Evolutionary conservation across 495 filamentous ascomycete species (phyloP), one percentile per base, ranked within the genome.

Genomic region (Xylaria bambusicola): DNA sequence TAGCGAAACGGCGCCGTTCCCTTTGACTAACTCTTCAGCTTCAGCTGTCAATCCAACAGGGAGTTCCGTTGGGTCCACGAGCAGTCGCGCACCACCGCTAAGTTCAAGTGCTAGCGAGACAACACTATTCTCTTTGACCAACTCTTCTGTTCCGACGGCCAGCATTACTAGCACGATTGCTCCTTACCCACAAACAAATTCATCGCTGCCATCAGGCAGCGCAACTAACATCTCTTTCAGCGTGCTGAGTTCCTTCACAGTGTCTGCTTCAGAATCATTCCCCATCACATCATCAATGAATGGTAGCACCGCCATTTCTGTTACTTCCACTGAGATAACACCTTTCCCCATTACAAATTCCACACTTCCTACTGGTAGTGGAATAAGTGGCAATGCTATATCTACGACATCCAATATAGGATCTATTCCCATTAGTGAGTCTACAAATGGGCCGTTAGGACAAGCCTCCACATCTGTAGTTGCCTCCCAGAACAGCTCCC

Each of bases 271-370:
- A 24, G 58, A 45, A 40, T 61, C 53, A 3, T n/a, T 36, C 8
- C 23, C 64, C 10, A 38, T 29, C 40, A 31, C 58, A 29, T 26
- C 38, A 10, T 51, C 52, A 41, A 62, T 62, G 0, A 45, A 42
- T 49, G 12, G 13, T 45, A 26, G 46, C 27, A 17, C 5, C 6
- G 27, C 20, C 24, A 51, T 33, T 24, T 29, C 56, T 44, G 12
- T 29, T 6, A 42, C 10, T 18, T 29, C 52, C 10, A 62, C 61
- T 36, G 50, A 49, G 12, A 26, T 38, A 13, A 46, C 50, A n/a
- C 71, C 66, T 20, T 71, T 68, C 33, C 67, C 73, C 0, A 27
- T 67, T 13, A 56, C 69, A 5, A 74, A 74, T 55, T 60, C 58
- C 17, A 68, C 74, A 24, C 15, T 54, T 23, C 61, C 62, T 36